phyloP scores from a whole-genome alignment of 83 land plant genomes.

The Picea abies region DNA sequence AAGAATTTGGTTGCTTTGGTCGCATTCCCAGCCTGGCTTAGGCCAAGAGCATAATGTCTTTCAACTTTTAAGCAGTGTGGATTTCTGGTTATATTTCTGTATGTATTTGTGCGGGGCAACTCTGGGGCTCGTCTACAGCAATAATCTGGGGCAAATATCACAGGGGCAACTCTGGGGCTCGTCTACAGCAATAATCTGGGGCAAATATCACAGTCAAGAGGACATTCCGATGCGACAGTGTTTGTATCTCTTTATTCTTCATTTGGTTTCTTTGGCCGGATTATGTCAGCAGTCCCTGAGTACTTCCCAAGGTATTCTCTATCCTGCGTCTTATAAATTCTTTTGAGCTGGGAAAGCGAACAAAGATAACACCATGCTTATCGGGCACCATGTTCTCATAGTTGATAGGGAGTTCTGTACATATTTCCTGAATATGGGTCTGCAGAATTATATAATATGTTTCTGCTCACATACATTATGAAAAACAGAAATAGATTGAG shows the following conservation, averaged over 20 bases:
- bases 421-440: neutral
- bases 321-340: neutral
- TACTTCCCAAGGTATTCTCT: neutral
- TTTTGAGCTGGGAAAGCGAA: neutral
- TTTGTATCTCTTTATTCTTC: constrained; percentile 43
- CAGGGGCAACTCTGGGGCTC: constrained; percentile 58
- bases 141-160: too few relatives aligned
- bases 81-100: neutral
- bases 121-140: too few relatives aligned
- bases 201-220: constrained; percentile 54
- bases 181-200: constrained; percentile 68
- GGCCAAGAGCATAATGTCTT: too few relatives aligned
- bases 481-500: too few relatives aligned
- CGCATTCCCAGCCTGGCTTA: too few relatives aligned
- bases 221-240: neutral
- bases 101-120: too few relatives aligned
- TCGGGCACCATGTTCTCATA: too few relatives aligned
- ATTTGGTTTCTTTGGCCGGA: constrained; percentile 63
- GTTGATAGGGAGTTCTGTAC: too few relatives aligned
- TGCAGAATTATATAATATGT: neutral
- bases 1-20: neutral
- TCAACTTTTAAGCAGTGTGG: constrained; percentile 32
- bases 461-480: too few relatives aligned
- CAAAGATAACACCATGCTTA: too few relatives aligned
- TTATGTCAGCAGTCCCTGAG: constrained; percentile 32